Base-by-base conservation (phyloP, 306 rosid genomes). In the Acacia crassicarpa region DNA sequence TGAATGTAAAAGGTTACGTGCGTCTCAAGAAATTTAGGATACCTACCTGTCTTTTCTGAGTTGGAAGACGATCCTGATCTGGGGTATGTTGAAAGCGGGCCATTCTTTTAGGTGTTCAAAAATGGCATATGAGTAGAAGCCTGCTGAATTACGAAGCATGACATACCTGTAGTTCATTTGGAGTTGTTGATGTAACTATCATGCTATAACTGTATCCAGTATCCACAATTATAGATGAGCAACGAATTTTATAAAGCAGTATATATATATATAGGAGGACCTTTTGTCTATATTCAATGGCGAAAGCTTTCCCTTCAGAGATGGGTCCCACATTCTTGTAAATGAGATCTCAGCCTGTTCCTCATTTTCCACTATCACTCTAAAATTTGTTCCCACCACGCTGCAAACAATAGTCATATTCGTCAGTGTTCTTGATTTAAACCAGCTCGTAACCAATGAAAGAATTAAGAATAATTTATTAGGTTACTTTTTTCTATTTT, bases 281-380 rank as follows among this genome's bases (percentile, higher is more conserved):
- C 99, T 95, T 85, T 85, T 90, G 82, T 95, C 97, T 56, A 95
- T 91, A 43, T 91, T 95, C 49, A 95, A 79, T 51, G 99, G 91
- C 51, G 90, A 92, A 73, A n/a, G 75, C 77, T 93, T 87, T 73
- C 93, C 96, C 80, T 87, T 85, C 5, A 85, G 90, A 53, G 94
- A 91, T 77, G 85, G 83, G 89, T 93, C 93, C 99, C 99, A 95
- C 49, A 19, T 85, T 82, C 92, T 91, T 3, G 86, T 85, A 79
- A 92, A 95, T 10, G 97, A 95, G 76, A 95, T 84, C 84, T 93
- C 99, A 2, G 92, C 91, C 84, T 85, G 92, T 66, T 93, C 96
- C 40, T 91, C 97, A 77, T 67, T 92, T 82, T 90, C 83, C 77
- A 88, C 82, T 75, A 82, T 73, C 15, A 87, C 86, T 15, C 75